Base-by-base conservation (phyloP, 352 stramenopile species). In the Phytophthora litchii region DNA sequence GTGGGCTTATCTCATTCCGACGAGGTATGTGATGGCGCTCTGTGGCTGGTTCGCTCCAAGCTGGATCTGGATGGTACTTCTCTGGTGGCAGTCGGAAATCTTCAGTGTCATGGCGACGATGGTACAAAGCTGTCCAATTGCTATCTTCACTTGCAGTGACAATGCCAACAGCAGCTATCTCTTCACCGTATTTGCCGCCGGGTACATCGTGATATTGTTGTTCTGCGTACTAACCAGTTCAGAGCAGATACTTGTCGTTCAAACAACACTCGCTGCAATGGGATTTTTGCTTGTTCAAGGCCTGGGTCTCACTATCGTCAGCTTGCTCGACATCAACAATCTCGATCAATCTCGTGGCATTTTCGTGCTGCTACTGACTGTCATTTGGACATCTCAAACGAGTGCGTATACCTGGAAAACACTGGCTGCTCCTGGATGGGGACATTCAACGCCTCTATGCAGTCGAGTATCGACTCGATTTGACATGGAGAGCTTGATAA, bases 11-110 rank as follows among this genome's bases (percentile, higher is more conserved):
- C 31, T 54, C 32, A 34, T 54, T 11, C 46, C 46, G 7, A 44
- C 46, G 32, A 54, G 20, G 16, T 53, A 53, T 31, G 8, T 53
- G 31, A 20, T 27, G 13, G 45, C 45, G 6, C 6, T 53, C 11
- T 54, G 46, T 44, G 17, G 32, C 13, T 54, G 46, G 46, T 54
- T 54, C 31, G 19, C 46, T 43, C 31, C 46, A 14, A 54, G n/a
- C 16, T 43, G 46, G 46, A 41, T 1, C 1, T 54, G 46, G 46
- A 34, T 16, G 31, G 46, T 16, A 31, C 46, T 54, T n/a, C 34
- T 54, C 19, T 44, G 32, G 19, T 54, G 46, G 46, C 46, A 54
- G 13, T 43, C 46, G 19, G 31, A 54, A 6, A 31, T 54, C 13
- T 43, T 54, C 20, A 54, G 32, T 11, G 46, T 54, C 21, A 54